phyloP scores from a whole-genome alignment of 1,284 basidiomycete species.

The Porodaedalea pini region DNA sequence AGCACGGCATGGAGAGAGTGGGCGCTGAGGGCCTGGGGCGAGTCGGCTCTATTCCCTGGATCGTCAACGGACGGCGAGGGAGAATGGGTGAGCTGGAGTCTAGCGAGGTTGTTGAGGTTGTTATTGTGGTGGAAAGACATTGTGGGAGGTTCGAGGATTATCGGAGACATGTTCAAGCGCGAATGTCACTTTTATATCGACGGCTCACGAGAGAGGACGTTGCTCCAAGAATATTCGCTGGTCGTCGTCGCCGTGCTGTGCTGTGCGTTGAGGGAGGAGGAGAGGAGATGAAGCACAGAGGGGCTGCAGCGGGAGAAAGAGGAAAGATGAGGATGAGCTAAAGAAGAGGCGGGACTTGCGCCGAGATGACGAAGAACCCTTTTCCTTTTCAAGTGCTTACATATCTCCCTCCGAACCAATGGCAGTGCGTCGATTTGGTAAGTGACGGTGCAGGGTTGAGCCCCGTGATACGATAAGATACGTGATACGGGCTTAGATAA shows the following conservation, averaged over 20 bases:
- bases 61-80: slow-evolving; percentile 12
- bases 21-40: not conserved
- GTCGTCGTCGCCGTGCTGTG: slow-evolving; percentile 45
- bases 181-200: slow-evolving; percentile 20
- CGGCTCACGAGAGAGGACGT: not conserved
- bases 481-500: no score
- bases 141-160: slow-evolving; percentile 45
- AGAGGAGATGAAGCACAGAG: slow-evolving; percentile 2
- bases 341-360: not conserved
- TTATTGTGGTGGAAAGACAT: slow-evolving; percentile 40
- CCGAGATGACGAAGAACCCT: not conserved
- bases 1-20: slow-evolving; percentile 13
- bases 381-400: not conserved
- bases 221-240: not conserved
- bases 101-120: slow-evolving; percentile 35
- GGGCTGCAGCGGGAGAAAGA: no score
- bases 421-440: not conserved
- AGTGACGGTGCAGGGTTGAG: not conserved
- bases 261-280: not conserved
- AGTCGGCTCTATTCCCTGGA: not conserved
- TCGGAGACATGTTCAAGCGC: slow-evolving; percentile 31
- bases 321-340: slow-evolving; percentile 6
- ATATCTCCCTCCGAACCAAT: not conserved
- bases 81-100: slow-evolving; percentile 33
- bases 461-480: slow-evolving; percentile 7